Conservation (phyloP, 768 basidiomycete species). For the Rhodotorula diobovata region DNA sequence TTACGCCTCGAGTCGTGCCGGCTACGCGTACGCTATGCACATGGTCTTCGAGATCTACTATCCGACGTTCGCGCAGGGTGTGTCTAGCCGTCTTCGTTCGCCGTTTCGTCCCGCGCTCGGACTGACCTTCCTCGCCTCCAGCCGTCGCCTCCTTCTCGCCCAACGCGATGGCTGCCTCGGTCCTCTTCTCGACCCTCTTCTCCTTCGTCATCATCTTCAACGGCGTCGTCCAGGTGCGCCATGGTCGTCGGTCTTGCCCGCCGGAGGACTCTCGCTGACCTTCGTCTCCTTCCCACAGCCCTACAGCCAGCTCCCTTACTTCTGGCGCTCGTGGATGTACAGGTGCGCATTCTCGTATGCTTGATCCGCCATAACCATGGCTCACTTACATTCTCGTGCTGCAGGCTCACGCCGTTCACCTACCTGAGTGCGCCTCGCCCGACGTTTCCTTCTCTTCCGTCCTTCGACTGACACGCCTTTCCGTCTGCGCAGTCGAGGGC, state of each 20-base stretch:
- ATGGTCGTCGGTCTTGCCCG: rapidly evolving
- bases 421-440: slow-evolving; percentile 9
- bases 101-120: background rate
- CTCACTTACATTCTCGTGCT: background rate
- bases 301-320: slow-evolving; percentile 21
- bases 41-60: slow-evolving; percentile 61
- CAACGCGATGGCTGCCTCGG: slow-evolving; percentile 58
- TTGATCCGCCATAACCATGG: background rate
- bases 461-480: slow-evolving; percentile 46
- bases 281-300: background rate
- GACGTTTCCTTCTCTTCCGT: too few relatives aligned
- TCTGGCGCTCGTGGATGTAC: slow-evolving; percentile 65
- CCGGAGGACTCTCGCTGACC: background rate
- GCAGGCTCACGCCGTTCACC: slow-evolving; percentile 25
- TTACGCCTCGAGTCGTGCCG: slow-evolving; percentile 42
- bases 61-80: slow-evolving; percentile 52
- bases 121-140: slow-evolving; percentile 43
- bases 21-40: slow-evolving; percentile 44
- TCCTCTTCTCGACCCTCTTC: slow-evolving; percentile 50
- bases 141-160: slow-evolving; percentile 62
- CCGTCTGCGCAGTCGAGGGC: slow-evolving; percentile 61
- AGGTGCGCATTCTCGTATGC: background rate
- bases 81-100: background rate
- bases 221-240: slow-evolving; percentile 58
- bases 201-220: slow-evolving; percentile 65